phyloP scores from a whole-genome alignment of 768 basidiomycete genomes.

The Tricholoma sp. region DNA sequence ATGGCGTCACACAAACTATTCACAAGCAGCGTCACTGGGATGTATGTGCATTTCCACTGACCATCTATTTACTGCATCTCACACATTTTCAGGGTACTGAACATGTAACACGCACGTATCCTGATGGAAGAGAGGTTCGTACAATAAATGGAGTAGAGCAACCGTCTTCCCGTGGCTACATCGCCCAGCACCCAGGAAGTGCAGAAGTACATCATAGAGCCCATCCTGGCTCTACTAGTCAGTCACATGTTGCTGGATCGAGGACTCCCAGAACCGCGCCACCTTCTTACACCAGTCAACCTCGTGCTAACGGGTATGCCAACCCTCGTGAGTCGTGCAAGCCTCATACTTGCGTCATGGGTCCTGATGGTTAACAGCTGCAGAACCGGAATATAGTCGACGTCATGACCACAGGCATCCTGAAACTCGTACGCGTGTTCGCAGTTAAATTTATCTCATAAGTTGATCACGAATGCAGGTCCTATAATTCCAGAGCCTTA shows the following conservation, averaged over 20 bases:
- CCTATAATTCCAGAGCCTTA: slow-evolving; percentile 14
- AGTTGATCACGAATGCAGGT: slow-evolving; percentile 6
- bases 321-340: slow-evolving; percentile 15
- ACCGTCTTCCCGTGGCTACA: slow-evolving; percentile 21
- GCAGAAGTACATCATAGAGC: slow-evolving; percentile 11
- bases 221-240: slow-evolving; percentile 13
- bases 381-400: slow-evolving; percentile 12
- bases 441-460: not conserved
- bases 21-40: slow-evolving; percentile 50
- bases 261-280: slow-evolving; percentile 16
- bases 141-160: slow-evolving; percentile 68
- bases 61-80: slow-evolving; percentile 7
- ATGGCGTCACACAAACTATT: slow-evolving; percentile 64
- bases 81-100: slow-evolving; percentile 59
- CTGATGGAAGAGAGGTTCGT: slow-evolving; percentile 61
- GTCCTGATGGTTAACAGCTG: slow-evolving; percentile 1
- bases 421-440: slow-evolving; percentile 6
- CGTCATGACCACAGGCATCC: slow-evolving; percentile 9
- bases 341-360: not conserved
- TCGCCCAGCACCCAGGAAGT: slow-evolving; percentile 16
- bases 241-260: slow-evolving; percentile 13
- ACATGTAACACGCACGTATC: slow-evolving; percentile 58
- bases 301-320: slow-evolving; percentile 7
- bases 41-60: slow-evolving; percentile 33
- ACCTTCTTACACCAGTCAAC: slow-evolving; percentile 14